Conservation (phyloP, 164 flowering plant genomes). For the Tetrastigma voinierianum region DNA sequence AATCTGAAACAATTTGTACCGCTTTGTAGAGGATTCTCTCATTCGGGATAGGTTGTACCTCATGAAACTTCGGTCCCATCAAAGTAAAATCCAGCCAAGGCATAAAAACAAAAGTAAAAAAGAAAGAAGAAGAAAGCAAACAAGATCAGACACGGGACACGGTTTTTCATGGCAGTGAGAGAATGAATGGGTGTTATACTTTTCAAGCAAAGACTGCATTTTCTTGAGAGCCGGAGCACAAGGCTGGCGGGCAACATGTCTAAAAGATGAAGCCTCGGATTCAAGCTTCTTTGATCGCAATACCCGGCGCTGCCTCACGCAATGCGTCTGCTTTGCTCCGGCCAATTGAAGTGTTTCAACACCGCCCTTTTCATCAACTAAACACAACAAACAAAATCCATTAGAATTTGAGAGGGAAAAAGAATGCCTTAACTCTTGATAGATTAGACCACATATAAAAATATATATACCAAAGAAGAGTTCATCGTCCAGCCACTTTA, state of each 20-base stretch:
- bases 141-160: too few relatives aligned
- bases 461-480: constrained; percentile 63
- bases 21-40: constrained; percentile 74
- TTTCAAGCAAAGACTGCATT: constrained; percentile 85
- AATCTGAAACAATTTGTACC: constrained; percentile 63
- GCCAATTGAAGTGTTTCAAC: constrained; percentile 95
- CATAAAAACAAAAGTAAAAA: neutral
- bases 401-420: neutral
- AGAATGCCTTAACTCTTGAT: neutral
- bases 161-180: neutral
- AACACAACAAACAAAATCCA: neutral
- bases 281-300: constrained; percentile 79
- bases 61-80: constrained; percentile 44
- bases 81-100: neutral
- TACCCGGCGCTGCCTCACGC: constrained; percentile 94
- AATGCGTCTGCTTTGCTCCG: constrained; percentile 93
- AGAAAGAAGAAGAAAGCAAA: neutral
- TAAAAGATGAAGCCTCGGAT: constrained; percentile 60
- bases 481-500: constrained; percentile 97
- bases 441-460: neutral
- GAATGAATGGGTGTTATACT: constrained; percentile 41
- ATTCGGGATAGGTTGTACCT: constrained; percentile 73
- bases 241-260: constrained; percentile 72
- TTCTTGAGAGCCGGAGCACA: constrained; percentile 78
- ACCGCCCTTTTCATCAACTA: constrained; percentile 98